Evolutionary conservation across 495 filamentous ascomycete species (phyloP).

Genomic region (Penicillium diatomitis): DNA sequence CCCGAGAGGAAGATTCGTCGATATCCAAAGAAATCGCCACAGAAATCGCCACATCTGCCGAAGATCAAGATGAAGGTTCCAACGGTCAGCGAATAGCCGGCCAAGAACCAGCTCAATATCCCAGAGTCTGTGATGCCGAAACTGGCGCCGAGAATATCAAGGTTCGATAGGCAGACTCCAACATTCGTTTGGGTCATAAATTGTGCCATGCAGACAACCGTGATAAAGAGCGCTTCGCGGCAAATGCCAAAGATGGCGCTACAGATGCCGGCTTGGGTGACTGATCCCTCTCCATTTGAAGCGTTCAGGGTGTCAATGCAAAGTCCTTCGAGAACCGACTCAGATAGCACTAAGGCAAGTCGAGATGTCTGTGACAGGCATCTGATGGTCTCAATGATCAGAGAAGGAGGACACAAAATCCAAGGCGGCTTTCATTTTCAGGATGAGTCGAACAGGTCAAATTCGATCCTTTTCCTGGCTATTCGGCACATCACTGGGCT

Average conservation of each 20-base stretch:
- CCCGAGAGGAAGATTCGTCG: slow-evolving; percentile 48
- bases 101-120: slow-evolving; percentile 44
- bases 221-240: slow-evolving; percentile 19
- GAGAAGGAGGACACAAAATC: no score
- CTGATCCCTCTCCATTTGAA: background rate
- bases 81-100: slow-evolving; percentile 49
- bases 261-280: slow-evolving; percentile 8
- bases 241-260: slow-evolving; percentile 13
- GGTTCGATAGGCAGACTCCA: slow-evolving; percentile 26
- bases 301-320: background rate
- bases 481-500: background rate
- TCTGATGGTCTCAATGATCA: no score
- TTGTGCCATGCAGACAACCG: slow-evolving; percentile 24
- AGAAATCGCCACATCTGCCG: slow-evolving; percentile 50
- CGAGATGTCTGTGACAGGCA: background rate
- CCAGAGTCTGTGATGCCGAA: slow-evolving; percentile 36
- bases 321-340: background rate
- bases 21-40: slow-evolving; percentile 52
- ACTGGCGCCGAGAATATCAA: slow-evolving; percentile 34
- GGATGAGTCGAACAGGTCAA: background rate
- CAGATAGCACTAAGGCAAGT: background rate
- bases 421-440: no score
- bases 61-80: slow-evolving; percentile 59
- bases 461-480: background rate
- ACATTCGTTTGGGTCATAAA: slow-evolving; percentile 28